These are phyloP conservation scores for Rhexocercosporidium sp. DNA, from an alignment of 2,329 filamentous ascomycete genomes.

Conservation along the genomic window DNA sequence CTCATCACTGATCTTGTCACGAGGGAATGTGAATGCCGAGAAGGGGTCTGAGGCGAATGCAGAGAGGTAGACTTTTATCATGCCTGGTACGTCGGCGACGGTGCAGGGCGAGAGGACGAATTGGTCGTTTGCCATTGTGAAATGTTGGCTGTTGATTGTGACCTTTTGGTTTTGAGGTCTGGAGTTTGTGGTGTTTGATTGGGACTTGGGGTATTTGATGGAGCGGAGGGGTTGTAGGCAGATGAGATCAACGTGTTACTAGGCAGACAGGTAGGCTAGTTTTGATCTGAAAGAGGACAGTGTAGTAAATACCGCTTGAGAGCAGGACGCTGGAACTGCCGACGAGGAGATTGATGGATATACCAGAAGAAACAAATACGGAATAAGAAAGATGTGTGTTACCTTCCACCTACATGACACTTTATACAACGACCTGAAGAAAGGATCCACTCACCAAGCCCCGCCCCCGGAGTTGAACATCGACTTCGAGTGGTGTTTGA, in stretches of 20 bases:
- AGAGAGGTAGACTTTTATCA: constrained; percentile 41
- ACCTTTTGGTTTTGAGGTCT: no score
- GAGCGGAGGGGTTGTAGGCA: no score
- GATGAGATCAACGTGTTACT: no score
- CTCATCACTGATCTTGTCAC: constrained; percentile 13
- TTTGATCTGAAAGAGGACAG: no score
- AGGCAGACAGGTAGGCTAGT: no score
- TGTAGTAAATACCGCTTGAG: no score
- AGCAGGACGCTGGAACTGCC: neutral
- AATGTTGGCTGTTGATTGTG: neutral
- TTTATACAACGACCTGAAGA: no score
- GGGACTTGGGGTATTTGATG: neutral
- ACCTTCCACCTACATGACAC: no score
- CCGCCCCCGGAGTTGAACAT: no score
- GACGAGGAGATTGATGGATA: neutral
- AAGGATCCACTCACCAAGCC: no score
- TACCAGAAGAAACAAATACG: neutral
- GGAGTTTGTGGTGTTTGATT: neutral
- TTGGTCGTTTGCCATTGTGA: neutral
- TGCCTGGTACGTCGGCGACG: constrained; percentile 38
- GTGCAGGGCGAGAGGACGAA: constrained; percentile 33
- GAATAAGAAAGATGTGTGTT: neutral
- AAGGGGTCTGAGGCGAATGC: constrained; percentile 39
- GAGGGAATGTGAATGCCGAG: constrained; percentile 37
- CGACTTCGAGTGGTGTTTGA: no score